Conservation (phyloP, 495 filamentous ascomycete genomes). For the Immersiella caudata region DNA sequence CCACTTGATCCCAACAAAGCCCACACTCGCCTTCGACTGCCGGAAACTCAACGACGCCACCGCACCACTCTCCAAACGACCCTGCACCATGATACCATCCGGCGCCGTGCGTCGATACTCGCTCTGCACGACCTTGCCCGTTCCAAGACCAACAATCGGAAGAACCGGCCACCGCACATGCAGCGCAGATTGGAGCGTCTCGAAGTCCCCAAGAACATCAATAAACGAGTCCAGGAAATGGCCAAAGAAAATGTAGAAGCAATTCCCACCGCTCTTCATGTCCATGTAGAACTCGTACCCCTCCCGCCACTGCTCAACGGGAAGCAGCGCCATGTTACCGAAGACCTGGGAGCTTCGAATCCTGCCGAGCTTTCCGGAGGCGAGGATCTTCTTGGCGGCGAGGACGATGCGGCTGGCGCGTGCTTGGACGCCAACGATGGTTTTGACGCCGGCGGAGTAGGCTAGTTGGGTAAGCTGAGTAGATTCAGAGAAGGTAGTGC, state of each 20-base stretch:
- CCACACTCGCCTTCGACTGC: conserved; percentile 34
- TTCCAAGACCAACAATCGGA: conserved; percentile 29
- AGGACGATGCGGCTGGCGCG: conserved; percentile 22
- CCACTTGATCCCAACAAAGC: conserved; percentile 42
- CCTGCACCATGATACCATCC: conserved; percentile 52
- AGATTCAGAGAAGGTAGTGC: conserved; percentile 22
- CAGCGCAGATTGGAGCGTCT: conserved; percentile 33
- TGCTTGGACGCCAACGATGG: conserved; percentile 37
- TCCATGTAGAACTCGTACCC: conserved; percentile 33
- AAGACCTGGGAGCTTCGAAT: conserved; percentile 29
- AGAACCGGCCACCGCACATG: conserved; percentile 38
- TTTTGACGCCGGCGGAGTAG: conserved; percentile 36
- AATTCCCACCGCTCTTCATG: conserved; percentile 33
- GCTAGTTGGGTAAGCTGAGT: conserved; percentile 45
- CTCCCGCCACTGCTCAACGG: conserved; percentile 25
- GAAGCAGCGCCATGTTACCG: conserved; percentile 4
- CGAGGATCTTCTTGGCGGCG: conserved; percentile 33
- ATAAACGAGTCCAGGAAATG: conserved; percentile 40
- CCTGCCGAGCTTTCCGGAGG: conserved; percentile 31
- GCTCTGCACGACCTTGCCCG: conserved; percentile 31
- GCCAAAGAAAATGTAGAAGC: conserved; percentile 34
- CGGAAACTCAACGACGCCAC: conserved; percentile 42
- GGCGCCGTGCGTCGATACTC: conserved; percentile 35
- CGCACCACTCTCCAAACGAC: conserved; percentile 40
- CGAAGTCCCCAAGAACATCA: conserved; percentile 45